Evolutionary conservation across 768 basidiomycete genomes (phyloP).

Genomic region (Kwoniella heveanensis): DNA sequence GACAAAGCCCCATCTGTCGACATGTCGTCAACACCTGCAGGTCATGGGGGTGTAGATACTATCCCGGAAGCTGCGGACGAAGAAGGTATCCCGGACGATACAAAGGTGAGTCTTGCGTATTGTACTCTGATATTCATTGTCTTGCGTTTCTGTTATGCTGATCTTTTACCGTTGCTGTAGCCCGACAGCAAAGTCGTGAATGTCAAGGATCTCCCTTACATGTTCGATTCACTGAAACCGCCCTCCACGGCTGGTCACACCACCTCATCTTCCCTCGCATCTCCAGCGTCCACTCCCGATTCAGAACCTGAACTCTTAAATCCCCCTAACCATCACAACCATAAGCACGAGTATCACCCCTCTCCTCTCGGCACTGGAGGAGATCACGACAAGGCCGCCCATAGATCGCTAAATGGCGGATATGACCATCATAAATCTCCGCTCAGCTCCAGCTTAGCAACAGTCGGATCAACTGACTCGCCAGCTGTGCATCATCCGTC

Average conservation of each 20-base stretch:
- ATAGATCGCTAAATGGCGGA: slow-evolving; percentile 20
- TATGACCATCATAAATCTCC: slow-evolving; percentile 12
- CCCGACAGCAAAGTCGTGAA: slow-evolving; percentile 24
- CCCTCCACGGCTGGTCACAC: slow-evolving; percentile 15
- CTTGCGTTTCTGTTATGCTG: neutral
- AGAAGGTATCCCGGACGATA: slow-evolving; percentile 25
- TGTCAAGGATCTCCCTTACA: slow-evolving; percentile 35
- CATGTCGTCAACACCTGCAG: slow-evolving; percentile 7
- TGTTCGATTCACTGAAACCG: slow-evolving; percentile 21
- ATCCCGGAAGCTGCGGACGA: slow-evolving; percentile 24
- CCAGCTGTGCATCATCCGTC: slow-evolving; percentile 2
- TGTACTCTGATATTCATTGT: neutral
- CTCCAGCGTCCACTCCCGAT: slow-evolving; percentile 31
- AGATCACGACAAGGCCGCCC: slow-evolving; percentile 12
- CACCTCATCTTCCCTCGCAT: slow-evolving; percentile 25
- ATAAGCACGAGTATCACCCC: slow-evolving; percentile 18
- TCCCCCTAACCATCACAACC: slow-evolving; percentile 15
- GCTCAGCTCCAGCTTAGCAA: slow-evolving; percentile 18
- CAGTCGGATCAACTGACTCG: slow-evolving; percentile 7
- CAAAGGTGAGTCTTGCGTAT: slow-evolving; percentile 1
- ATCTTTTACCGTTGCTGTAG: no score
- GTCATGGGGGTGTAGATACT: slow-evolving; percentile 18
- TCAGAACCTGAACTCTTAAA: slow-evolving; percentile 30
- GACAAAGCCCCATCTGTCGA: neutral
- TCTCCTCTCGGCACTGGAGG: slow-evolving; percentile 24